These are phyloP conservation scores for Phascolomyces articulosus DNA, from an alignment of 371 early-diverging fungal genomes.

Conservation along the genomic window DNA sequence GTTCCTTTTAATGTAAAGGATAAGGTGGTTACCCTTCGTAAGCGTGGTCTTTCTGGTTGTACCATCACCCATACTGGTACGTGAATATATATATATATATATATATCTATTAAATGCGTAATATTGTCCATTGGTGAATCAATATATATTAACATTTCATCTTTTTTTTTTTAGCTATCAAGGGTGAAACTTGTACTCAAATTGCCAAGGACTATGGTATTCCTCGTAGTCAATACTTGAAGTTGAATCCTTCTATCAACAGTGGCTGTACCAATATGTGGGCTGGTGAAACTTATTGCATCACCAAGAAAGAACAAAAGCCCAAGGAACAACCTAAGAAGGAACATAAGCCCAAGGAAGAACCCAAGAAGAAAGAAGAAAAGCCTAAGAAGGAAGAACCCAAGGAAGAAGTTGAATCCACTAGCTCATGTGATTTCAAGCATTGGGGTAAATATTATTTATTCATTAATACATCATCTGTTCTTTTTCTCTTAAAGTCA, in stretches of 20 bases:
- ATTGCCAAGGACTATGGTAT: slow-evolving; percentile 22
- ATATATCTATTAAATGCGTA: too few species aligned
- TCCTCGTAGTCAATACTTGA: slow-evolving; percentile 5
- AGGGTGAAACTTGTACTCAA: slow-evolving; percentile 22
- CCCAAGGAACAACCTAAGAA: neutral
- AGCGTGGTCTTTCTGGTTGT: slow-evolving; percentile 19
- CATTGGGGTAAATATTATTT: slow-evolving; percentile 21
- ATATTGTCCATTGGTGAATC: too few species aligned
- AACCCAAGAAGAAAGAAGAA: neutral
- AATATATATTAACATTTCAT: too few species aligned
- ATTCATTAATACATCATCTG: too few species aligned
- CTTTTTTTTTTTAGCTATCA: neutral
- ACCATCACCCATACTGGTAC: slow-evolving; percentile 1
- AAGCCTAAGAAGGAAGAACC: neutral
- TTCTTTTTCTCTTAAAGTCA: too few species aligned
- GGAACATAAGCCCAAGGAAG: neutral
- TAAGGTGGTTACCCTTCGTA: slow-evolving; percentile 16
- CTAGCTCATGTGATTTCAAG: slow-evolving; percentile 14
- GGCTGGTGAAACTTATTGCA: slow-evolving; percentile 22
- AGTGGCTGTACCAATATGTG: slow-evolving; percentile 23
- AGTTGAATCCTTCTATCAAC: slow-evolving; percentile 26
- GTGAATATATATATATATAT: neutral
- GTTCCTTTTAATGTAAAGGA: slow-evolving; percentile 11
- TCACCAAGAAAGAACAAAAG: slow-evolving; percentile 9
- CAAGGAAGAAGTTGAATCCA: slow-evolving; percentile 1